These are phyloP conservation scores for Populus tomentosa DNA, from an alignment of 441 rosid genomes.

Conservation along the genomic window DNA sequence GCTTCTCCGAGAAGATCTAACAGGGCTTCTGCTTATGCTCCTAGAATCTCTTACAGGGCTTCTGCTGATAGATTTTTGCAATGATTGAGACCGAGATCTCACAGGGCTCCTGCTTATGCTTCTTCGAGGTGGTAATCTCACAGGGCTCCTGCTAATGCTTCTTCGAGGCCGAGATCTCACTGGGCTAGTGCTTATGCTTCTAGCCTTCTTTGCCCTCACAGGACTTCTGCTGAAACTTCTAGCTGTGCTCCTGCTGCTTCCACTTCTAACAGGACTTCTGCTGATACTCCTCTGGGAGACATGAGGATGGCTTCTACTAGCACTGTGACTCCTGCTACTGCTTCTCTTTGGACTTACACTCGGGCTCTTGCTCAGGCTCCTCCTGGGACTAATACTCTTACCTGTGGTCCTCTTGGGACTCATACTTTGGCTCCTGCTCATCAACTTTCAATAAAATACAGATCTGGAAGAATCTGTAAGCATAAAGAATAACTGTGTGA, in stretches of 20 bases:
- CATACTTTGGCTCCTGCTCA: constrained; percentile 87
- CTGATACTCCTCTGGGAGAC: constrained; percentile 48
- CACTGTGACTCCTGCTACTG: constrained; percentile 49
- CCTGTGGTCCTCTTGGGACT: constrained; percentile 73
- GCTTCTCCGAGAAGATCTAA: constrained; percentile 16
- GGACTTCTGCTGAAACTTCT: constrained; percentile 60
- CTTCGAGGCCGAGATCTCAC: constrained; percentile 19
- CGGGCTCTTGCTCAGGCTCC: constrained; percentile 61
- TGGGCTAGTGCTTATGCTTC: constrained; percentile 40
- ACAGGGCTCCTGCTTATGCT: constrained; percentile 21
- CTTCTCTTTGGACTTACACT: constrained; percentile 49
- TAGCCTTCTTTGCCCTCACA: constrained; percentile 31
- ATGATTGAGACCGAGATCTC: constrained; percentile 20
- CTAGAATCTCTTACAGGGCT: constrained; percentile 38
- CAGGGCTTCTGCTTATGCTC: constrained; percentile 23
- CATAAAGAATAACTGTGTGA: constrained; percentile 38
- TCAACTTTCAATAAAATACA: constrained; percentile 45
- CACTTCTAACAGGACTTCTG: constrained; percentile 55
- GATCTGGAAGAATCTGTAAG: constrained; percentile 41
- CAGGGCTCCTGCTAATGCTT: constrained; percentile 17
- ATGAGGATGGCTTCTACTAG: constrained; percentile 59
- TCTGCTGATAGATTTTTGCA: constrained; percentile 38
- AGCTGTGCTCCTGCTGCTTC: constrained; percentile 48
- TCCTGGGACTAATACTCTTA: constrained; percentile 76
- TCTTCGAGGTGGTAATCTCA: constrained; percentile 15